These are phyloP conservation scores for Trametes polyzona DNA, from an alignment of 1,284 basidiomycete genomes.

Conservation along the genomic window DNA sequence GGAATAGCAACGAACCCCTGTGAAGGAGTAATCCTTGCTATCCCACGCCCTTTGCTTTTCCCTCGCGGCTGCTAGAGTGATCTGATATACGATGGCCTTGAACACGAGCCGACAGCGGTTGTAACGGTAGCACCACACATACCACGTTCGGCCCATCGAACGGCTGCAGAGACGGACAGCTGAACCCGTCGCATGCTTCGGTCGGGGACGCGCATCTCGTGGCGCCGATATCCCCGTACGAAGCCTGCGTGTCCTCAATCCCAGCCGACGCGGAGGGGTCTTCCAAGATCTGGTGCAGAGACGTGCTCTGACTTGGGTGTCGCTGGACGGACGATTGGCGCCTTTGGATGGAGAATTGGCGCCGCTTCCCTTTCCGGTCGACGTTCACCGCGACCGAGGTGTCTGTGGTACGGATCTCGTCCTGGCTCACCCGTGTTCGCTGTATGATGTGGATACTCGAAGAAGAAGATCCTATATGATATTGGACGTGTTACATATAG, in stretches of 20 bases:
- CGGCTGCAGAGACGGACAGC: not conserved
- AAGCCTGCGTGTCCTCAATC: not conserved
- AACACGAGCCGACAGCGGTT: too few relatives aligned
- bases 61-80: not conserved
- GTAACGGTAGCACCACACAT: too few relatives aligned
- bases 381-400: constrained; percentile 1
- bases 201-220: not conserved
- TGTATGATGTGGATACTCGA: not conserved
- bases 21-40: not conserved
- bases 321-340: not conserved
- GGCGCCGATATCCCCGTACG: too few relatives aligned
- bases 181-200: not conserved
- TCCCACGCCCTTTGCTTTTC: not conserved
- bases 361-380: not conserved
- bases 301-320: not conserved
- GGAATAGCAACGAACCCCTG: not conserved
- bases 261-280: not conserved
- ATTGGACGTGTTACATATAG: not conserved
- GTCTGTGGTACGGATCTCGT: not conserved
- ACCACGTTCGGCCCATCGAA: not conserved
- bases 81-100: not conserved
- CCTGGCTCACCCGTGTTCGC: not conserved
- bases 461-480: not conserved
- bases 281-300: not conserved
- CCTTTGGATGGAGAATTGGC: not conserved